Base-by-base conservation (phyloP, 495 filamentous ascomycete genomes). In the Penicillium nucicola region DNA sequence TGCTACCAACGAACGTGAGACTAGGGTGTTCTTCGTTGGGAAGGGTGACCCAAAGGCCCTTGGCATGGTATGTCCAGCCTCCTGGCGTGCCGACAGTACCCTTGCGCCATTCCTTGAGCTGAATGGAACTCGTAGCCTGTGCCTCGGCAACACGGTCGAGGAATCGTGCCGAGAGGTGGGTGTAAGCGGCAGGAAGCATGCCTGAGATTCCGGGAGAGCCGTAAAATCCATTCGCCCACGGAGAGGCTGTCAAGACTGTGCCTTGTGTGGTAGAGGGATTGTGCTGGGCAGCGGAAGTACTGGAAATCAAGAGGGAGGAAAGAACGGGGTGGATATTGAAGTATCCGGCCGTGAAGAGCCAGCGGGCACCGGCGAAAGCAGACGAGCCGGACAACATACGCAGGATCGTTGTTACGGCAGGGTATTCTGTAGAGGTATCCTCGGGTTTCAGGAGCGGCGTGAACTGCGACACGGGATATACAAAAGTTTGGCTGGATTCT, bases 41-140 rank as follows among this genome's bases (percentile, higher is more conserved):
- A 11, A 97, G 68, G 0, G 89, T 90, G 18, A 96, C 78, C 93
- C 93, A 98, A 2, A 98, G 74, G 0, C 93, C 93, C 69, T 99
- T 99, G 41, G 93, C 93, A 61, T 99, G 93, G 64, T 99, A 99
- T 0, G 92, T 96, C 93, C 93, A 99, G 2, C 89, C 95, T 14
- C 76, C 86, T 1, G 84, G 83, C 58, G 90, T 81, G 20, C 84
- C 84, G 19, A 95, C 86, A 0, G 84, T 88, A 5, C 92, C 93
- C 34, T 80, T 81, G 34, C 84, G 79, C 95, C 95, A 99, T 69
- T 99, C 93, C 46, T 85, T 85, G 11, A 99, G 71, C 20, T 80
- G 68, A n/a, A 96, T 85, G 4, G 71, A 70, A 20, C 79, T 77
- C n/a, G 81, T 80, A 3, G 83, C 77, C 34, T 72, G 66, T 18